Evolutionary conservation across 1,284 basidiomycete species (phyloP).

Genomic region (Melampsora americana): DNA sequence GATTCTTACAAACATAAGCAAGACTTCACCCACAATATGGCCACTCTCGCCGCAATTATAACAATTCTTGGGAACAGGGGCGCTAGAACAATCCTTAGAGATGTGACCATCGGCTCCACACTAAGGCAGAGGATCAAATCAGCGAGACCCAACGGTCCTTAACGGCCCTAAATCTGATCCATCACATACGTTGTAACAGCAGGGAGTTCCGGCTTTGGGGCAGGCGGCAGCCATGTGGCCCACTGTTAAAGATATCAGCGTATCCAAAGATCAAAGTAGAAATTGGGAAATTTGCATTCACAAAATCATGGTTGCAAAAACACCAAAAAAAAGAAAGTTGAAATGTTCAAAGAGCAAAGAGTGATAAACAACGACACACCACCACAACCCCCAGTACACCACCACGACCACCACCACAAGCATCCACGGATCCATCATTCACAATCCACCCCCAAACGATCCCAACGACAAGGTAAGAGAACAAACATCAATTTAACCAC

Average conservation of each 20-base stretch:
- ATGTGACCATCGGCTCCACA: slow-evolving; percentile 40
- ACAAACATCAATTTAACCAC: background rate
- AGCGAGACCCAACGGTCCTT: background rate
- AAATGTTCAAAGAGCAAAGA: background rate
- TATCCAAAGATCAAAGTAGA: background rate
- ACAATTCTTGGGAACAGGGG: slow-evolving; percentile 36
- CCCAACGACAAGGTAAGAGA: background rate
- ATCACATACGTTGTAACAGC: slow-evolving; percentile 36
- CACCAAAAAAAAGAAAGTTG: background rate
- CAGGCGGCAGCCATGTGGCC: slow-evolving; percentile 43
- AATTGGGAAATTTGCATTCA: background rate
- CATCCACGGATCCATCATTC: background rate
- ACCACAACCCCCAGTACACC: slow-evolving; percentile 3
- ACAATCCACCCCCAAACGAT: background rate
- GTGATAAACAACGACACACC: background rate
- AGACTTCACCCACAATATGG: slow-evolving; percentile 23
- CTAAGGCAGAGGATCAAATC: background rate
- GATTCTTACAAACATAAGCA: background rate
- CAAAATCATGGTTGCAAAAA: background rate
- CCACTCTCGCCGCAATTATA: slow-evolving; percentile 35
- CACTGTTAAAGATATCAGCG: slow-evolving; percentile 4
- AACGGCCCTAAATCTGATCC: background rate
- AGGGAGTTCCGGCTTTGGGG: slow-evolving; percentile 40
- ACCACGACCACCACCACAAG: background rate
- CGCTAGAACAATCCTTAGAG: slow-evolving; percentile 29